Evolutionary conservation across 331 rosid species (phyloP).

Genomic region (Stylosanthes scabra): DNA sequence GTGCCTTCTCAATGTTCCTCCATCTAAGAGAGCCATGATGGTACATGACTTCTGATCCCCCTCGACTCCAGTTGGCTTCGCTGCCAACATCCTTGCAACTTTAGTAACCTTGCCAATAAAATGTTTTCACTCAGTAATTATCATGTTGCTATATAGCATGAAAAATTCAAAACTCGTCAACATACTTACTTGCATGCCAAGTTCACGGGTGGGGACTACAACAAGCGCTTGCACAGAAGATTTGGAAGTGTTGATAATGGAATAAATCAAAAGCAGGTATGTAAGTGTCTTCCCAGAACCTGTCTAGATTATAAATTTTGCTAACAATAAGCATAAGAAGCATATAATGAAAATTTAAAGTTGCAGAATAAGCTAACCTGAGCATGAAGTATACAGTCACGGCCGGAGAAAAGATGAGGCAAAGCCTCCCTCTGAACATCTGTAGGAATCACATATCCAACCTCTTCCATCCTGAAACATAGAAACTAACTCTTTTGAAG

Average conservation of each 20-base stretch:
- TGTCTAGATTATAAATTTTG: conserved; percentile 69
- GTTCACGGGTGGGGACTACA: conserved; percentile 94
- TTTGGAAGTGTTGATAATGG: conserved; percentile 59
- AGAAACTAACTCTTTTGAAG: neutral
- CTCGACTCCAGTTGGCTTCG: conserved; percentile 60
- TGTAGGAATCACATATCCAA: conserved; percentile 78
- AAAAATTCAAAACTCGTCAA: conserved; percentile 3
- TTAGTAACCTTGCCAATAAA: conserved; percentile 69
- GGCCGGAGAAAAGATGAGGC: conserved; percentile 72
- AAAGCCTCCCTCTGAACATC: conserved; percentile 74
- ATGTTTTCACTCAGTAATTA: conserved; percentile 25
- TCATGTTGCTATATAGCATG: conserved; percentile 3
- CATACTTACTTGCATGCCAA: conserved; percentile 89
- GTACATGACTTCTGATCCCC: conserved; percentile 67
- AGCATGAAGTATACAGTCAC: conserved; percentile 88
- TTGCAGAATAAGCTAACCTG: conserved; percentile 82
- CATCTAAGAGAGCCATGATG: conserved; percentile 93
- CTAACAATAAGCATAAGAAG: neutral
- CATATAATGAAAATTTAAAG: conserved; percentile 21
- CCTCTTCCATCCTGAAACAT: conserved; percentile 76
- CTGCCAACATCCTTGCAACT: conserved; percentile 85
- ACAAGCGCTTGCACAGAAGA: conserved; percentile 81
- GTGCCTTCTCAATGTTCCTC: conserved; percentile 88
- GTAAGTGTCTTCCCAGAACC: conserved; percentile 97
- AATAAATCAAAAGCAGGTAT: conserved; percentile 74